phyloP scores from a whole-genome alignment of 306 rosid species.

The Lathyrus aphaca region DNA sequence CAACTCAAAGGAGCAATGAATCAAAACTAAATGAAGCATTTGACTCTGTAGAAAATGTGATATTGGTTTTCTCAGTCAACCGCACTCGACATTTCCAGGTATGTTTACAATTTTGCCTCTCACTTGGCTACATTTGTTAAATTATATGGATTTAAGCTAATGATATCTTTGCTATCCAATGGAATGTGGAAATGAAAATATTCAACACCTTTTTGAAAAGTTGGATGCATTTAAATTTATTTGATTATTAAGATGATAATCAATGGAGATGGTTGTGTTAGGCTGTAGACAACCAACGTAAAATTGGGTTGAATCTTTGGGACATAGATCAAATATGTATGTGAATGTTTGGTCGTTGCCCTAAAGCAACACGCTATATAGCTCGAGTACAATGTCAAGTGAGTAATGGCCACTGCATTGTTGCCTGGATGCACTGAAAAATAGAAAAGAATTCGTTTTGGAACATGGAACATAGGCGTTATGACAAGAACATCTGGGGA shows the following conservation, averaged over 20 bases:
- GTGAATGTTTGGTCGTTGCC: no score
- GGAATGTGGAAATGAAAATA: conserved; percentile 21
- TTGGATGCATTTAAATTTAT: conserved; percentile 22
- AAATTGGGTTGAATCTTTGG: no score
- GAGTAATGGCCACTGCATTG: no score
- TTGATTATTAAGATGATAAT: conserved; percentile 17
- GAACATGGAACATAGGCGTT: no score
- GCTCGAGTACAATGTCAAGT: no score
- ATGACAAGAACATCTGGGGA: background rate
- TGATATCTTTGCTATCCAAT: conserved; percentile 23
- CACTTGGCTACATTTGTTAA: conserved; percentile 26
- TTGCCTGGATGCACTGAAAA: no score
- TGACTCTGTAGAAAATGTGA: conserved; percentile 92
- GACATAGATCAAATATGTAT: no score
- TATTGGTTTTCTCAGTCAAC: conserved; percentile 96
- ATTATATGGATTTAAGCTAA: conserved; percentile 23
- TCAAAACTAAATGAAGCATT: conserved; percentile 98
- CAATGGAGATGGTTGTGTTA: no score
- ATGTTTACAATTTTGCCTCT: conserved; percentile 35
- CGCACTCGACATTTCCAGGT: conserved; percentile 99
- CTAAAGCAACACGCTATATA: no score
- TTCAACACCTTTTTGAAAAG: conserved; percentile 19
- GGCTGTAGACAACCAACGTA: no score
- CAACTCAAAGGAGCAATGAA: conserved; percentile 99
- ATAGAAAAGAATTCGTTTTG: no score